phyloP scores from a whole-genome alignment of 352 stramenopile genomes.

The Plasmopara viticola region DNA sequence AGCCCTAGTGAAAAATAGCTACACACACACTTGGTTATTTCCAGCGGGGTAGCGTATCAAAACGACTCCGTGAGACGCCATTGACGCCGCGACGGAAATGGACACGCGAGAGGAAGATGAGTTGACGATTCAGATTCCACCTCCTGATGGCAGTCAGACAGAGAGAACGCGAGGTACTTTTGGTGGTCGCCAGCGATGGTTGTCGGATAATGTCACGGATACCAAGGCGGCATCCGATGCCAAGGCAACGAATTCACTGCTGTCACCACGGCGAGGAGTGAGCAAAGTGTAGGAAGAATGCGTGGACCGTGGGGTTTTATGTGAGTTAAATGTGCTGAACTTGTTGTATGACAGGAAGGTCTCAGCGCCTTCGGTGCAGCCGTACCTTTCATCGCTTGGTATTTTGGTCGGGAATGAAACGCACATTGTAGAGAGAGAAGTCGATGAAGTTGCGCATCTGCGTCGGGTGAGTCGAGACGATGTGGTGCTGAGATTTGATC shows the following conservation, averaged over 20 bases:
- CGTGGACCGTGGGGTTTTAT: background rate
- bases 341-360: conserved; percentile 35
- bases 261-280: conserved; percentile 38
- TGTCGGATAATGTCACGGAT: conserved; percentile 28
- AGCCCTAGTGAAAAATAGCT: too few species aligned
- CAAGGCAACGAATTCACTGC: conserved; percentile 34
- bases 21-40: too few species aligned
- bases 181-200: conserved; percentile 67
- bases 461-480: conserved; percentile 33
- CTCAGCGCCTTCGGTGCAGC: conserved; percentile 57
- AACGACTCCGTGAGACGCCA: background rate
- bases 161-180: conserved; percentile 64
- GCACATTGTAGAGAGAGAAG: conserved; percentile 75
- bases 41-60: background rate
- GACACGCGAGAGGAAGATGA: conserved; percentile 55
- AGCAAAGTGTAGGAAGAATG: conserved; percentile 34
- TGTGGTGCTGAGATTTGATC: background rate
- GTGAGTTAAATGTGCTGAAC: background rate
- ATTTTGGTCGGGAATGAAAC: conserved; percentile 68
- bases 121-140: conserved; percentile 63
- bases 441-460: conserved; percentile 64
- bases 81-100: conserved; percentile 15
- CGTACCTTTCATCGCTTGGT: conserved; percentile 66
- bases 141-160: conserved; percentile 61
- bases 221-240: conserved; percentile 25